Evolutionary conservation across 345 rosid genomes (phyloP).

Genomic region (Aegle marmelos): DNA sequence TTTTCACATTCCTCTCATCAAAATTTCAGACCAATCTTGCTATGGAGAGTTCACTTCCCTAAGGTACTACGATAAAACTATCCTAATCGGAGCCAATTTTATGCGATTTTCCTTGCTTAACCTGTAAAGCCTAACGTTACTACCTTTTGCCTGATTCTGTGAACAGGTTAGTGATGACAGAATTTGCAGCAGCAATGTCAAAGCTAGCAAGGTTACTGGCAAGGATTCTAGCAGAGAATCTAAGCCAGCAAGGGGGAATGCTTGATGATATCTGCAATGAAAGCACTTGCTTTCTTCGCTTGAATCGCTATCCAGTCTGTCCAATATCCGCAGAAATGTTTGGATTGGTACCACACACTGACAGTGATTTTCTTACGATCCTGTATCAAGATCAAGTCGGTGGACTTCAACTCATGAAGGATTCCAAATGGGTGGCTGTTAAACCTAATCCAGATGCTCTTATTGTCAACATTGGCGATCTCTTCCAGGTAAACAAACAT

Average conservation of each 20-base stretch:
- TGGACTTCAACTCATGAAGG: slow-evolving; percentile 68
- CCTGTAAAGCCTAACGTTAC: not conserved
- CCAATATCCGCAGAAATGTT: slow-evolving; percentile 38
- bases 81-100: not conserved
- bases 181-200: slow-evolving; percentile 52
- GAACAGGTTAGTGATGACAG: slow-evolving; percentile 47
- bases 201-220: slow-evolving; percentile 49
- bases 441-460: slow-evolving; percentile 66
- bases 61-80: slow-evolving; percentile 27
- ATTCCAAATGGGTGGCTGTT: slow-evolving; percentile 63
- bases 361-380: slow-evolving; percentile 66
- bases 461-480: slow-evolving; percentile 70
- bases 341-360: slow-evolving; percentile 69
- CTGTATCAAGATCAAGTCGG: slow-evolving; percentile 70
- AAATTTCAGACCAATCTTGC: slow-evolving; percentile 40
- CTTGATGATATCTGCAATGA: slow-evolving; percentile 39
- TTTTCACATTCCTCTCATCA: slow-evolving; percentile 58
- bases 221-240: slow-evolving; percentile 41
- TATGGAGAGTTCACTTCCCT: slow-evolving; percentile 42
- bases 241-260: slow-evolving; percentile 23
- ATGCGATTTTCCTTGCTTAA: not conserved
- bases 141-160: not conserved
- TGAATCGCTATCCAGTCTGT: slow-evolving; percentile 59
- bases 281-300: slow-evolving; percentile 53
- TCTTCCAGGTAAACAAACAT: slow-evolving; percentile 53